Percentiles rank a stretch among this genome's conserved stretches.
phyloP scores from a whole-genome alignment of 768 basidiomycete genomes.

The Antrodiella citrinella region DNA sequence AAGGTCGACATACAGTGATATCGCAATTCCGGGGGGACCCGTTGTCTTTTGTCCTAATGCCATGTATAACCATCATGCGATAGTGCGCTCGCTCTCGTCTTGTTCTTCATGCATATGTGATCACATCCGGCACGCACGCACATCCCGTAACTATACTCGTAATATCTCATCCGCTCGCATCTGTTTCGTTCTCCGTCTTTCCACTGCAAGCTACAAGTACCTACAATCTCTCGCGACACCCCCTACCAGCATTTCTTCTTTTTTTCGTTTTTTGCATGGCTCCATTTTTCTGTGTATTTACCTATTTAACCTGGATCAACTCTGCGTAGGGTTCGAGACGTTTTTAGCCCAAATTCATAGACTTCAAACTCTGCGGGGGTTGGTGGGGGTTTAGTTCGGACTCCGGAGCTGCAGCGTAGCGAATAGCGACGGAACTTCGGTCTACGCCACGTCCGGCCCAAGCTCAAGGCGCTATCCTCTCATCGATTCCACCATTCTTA shows the following conservation, averaged over 20 bases:
- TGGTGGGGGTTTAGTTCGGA: too few species aligned
- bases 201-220: conserved; percentile 3
- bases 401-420: too few species aligned
- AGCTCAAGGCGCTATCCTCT: too few species aligned
- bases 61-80: conserved; percentile 14
- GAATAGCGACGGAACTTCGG: too few species aligned
- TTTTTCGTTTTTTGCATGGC: conserved; percentile 14
- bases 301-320: background rate
- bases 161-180: background rate
- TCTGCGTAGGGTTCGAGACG: too few species aligned
- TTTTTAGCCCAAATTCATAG: background rate
- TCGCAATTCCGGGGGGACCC: background rate
- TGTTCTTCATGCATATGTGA: conserved; percentile 9
- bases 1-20: background rate
- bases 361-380: background rate
- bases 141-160: background rate
- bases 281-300: conserved; percentile 10
- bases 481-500: too few species aligned
- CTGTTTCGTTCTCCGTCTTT: conserved; percentile 2
- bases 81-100: conserved; percentile 17
- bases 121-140: background rate
- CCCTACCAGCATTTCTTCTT: background rate
- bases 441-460: too few species aligned
- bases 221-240: conserved; percentile 3
- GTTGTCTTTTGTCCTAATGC: conserved; percentile 9